Conservation (phyloP, 208 protist species). For the Trypanosoma conorhini region DNA sequence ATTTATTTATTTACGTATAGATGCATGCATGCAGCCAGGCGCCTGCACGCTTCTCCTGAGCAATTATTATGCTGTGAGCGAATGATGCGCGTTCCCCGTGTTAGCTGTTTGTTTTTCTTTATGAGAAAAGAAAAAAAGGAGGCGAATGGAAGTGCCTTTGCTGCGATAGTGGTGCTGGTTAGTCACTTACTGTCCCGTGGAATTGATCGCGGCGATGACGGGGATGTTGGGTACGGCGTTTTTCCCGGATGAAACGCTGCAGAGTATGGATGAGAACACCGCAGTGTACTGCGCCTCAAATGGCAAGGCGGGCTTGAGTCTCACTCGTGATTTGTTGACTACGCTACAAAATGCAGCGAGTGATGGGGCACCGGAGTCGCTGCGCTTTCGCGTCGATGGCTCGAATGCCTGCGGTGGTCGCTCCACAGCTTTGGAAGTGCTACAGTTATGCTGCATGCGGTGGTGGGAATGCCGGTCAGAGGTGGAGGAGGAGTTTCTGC, state of each 20-base stretch:
- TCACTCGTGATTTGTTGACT: neutral
- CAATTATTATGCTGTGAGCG: neutral
- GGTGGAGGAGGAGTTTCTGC: conserved; percentile 3
- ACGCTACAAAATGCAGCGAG: neutral
- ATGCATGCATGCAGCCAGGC: neutral
- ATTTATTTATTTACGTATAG: conserved; percentile 20
- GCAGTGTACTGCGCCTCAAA: neutral
- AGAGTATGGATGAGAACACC: neutral
- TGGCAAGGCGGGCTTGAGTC: neutral
- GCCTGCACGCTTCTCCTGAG: neutral
- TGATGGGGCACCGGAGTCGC: neutral
- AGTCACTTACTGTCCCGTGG: neutral
- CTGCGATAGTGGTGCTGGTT: neutral
- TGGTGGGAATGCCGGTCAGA: neutral
- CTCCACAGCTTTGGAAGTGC: neutral
- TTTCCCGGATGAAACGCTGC: neutral
- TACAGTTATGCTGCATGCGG: conserved; percentile 1
- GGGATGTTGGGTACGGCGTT: neutral
- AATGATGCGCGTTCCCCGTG: neutral
- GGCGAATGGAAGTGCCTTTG: neutral
- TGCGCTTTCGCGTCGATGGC: neutral
- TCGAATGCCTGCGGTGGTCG: neutral
- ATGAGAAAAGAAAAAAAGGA: neutral
- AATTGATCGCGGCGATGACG: neutral
- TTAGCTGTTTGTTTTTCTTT: neutral